Evolutionary conservation across 2,329 filamentous ascomycete genomes (phyloP).

Genomic region (Grosmannia huntii): DNA sequence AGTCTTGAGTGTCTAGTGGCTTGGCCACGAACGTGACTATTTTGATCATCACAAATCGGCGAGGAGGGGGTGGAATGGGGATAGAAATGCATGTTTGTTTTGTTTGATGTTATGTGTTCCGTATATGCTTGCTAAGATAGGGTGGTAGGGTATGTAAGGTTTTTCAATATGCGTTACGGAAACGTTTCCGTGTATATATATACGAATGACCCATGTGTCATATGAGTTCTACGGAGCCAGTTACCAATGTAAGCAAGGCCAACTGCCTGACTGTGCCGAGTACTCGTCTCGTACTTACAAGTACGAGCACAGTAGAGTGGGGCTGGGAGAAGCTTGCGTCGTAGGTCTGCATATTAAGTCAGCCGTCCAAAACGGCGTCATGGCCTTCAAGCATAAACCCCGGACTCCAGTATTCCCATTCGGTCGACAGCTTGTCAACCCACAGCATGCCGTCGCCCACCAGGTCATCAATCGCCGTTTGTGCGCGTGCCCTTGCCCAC

Average conservation of each 20-base stretch:
- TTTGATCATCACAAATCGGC: neutral
- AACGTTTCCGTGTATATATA: neutral
- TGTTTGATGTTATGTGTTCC: neutral
- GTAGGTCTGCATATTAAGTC: neutral
- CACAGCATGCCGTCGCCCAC: constrained; percentile 83
- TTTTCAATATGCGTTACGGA: neutral
- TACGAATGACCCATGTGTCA: neutral
- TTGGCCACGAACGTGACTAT: neutral
- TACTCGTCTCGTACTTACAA: no score
- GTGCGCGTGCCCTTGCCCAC: constrained; percentile 75
- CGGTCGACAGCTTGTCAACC: constrained; percentile 74
- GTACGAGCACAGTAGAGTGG: no score
- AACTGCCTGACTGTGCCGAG: no score
- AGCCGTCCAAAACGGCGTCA: constrained; percentile 15
- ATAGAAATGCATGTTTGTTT: neutral
- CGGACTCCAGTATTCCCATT: constrained; percentile 91
- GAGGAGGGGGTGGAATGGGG: neutral
- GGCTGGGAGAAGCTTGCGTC: no score
- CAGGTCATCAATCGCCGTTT: constrained; percentile 82
- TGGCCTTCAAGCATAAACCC: constrained; percentile 49
- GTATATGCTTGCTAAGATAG: constrained; percentile 1
- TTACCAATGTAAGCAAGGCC: no score
- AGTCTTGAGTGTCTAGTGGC: neutral
- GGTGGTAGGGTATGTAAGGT: neutral
- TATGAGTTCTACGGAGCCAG: no score